Evolutionary conservation across 495 filamentous ascomycete genomes (phyloP).

Genomic region (Patellaria atrata): DNA sequence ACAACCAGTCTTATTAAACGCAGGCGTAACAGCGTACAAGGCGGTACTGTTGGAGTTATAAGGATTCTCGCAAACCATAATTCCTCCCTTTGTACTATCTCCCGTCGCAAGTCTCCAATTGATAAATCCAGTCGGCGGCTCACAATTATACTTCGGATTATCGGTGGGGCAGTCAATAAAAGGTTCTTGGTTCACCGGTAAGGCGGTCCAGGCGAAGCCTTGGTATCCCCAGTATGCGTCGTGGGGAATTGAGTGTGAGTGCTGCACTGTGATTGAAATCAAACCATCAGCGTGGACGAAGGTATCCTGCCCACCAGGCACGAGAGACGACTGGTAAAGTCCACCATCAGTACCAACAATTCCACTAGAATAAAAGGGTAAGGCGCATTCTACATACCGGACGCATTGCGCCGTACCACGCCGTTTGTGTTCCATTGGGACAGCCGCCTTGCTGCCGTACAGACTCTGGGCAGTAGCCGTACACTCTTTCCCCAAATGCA

Average conservation of each 20-base stretch:
- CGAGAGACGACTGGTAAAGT: neutral
- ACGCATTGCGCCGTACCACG: too few species aligned
- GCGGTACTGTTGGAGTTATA: slow-evolving; percentile 8
- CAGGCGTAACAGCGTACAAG: slow-evolving; percentile 11
- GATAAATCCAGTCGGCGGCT: slow-evolving; percentile 8
- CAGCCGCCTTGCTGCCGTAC: too few species aligned
- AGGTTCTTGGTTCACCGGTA: neutral
- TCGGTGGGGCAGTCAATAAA: neutral
- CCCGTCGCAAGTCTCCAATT: slow-evolving; percentile 9
- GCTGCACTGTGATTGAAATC: slow-evolving; percentile 1
- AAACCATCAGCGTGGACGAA: neutral
- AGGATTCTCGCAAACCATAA: slow-evolving; percentile 12
- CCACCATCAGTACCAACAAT: too few species aligned
- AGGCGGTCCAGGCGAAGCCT: slow-evolving; percentile 1
- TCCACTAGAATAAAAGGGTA: too few species aligned
- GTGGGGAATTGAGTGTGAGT: neutral
- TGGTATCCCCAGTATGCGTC: neutral
- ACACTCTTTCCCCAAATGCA: too few species aligned
- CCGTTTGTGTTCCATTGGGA: too few species aligned
- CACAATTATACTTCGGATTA: slow-evolving; percentile 11
- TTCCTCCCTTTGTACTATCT: slow-evolving; percentile 1
- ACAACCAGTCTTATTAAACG: slow-evolving; percentile 8
- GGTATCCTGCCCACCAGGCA: neutral
- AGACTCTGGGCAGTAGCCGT: too few species aligned
- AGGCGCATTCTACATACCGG: too few species aligned